Base-by-base conservation (phyloP, 192 early-diverging fungal species). In the Podila epicladia region DNA sequence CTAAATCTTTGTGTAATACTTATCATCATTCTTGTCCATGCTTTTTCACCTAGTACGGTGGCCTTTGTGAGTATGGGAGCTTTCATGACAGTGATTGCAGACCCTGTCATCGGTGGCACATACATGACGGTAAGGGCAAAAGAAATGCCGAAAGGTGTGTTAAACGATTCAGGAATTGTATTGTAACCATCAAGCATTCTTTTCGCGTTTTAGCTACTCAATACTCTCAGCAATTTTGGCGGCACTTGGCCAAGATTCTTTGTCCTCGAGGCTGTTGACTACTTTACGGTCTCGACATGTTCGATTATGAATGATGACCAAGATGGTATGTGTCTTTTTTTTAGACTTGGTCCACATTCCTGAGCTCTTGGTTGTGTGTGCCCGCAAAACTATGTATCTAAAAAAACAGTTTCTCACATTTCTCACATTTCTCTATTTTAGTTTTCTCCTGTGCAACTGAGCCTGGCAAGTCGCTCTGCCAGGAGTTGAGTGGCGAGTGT, bases 211-310 rank as follows among this genome's bases (percentile, higher is more conserved):
- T 72, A 90, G 72, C 88, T 96, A 60, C 83, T 99, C 33, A 97
- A 98, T 72, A 99, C 98, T 5, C 75, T 98, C 62, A 94, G 92
- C 71, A 99, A 99, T 77, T 94, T 99, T 78, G 98, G 97, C 57
- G 98, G 98, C 33, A 99, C 97, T 7, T 98, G 96, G 98, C 95
- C 97, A 3, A 90, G 93, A 31, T 96, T 93, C 86, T 97, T 98
- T 88, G 91, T 99, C 7, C 88, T 99, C 63, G 87, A 94, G 69
- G 90, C 95, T 2, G 96, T 99, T 5, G 97, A 99, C 82, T 90
- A 90, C 62, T 94, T 95, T 70, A 97, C 96, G 17, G 86, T 89
- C n/a, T 88, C 95, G 9, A 85, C 85, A 0, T 99, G 97, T 62
- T 83, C 84, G 35, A 66, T 90, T 8, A 1, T 69, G 38, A 55